phyloP scores from a whole-genome alignment of 1,284 basidiomycete genomes.

The Takashimella tepidaria region DNA sequence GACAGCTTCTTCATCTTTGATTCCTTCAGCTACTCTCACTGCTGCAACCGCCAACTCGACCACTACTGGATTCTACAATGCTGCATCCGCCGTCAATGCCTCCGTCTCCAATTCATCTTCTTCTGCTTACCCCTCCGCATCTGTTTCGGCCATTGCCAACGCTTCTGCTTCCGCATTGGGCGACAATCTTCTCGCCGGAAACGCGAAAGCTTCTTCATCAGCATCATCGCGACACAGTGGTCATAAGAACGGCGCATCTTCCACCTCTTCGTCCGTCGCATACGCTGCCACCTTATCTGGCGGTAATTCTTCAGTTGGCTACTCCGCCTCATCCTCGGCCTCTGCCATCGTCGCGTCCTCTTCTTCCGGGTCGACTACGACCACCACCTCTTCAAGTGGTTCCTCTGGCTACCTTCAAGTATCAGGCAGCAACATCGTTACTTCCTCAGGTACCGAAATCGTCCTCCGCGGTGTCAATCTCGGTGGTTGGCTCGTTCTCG shows the following conservation, averaged over 20 bases:
- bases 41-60: background rate
- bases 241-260: background rate
- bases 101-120: conserved; percentile 1
- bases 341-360: conserved; percentile 11
- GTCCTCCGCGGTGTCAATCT: conserved; percentile 34
- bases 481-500: conserved; percentile 36
- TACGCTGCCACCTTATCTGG: conserved; percentile 10
- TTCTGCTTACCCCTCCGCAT: background rate
- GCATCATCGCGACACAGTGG: background rate
- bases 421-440: conserved; percentile 29
- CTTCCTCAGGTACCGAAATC: conserved; percentile 28
- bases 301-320: conserved; percentile 7
- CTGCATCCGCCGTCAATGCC: background rate
- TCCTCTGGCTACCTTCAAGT: conserved; percentile 31
- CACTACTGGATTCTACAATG: background rate
- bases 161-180: conserved; percentile 1
- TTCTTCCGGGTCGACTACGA: conserved; percentile 9
- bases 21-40: conserved; percentile 5
- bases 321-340: conserved; percentile 9
- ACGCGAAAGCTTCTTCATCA: conserved; percentile 9
- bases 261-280: conserved; percentile 1
- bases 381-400: conserved; percentile 10
- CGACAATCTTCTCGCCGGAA: background rate
- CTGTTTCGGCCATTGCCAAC: background rate
- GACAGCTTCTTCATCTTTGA: conserved; percentile 5